Conservation (phyloP, 208 protist genomes). For the Trypanosoma lewisi region DNA sequence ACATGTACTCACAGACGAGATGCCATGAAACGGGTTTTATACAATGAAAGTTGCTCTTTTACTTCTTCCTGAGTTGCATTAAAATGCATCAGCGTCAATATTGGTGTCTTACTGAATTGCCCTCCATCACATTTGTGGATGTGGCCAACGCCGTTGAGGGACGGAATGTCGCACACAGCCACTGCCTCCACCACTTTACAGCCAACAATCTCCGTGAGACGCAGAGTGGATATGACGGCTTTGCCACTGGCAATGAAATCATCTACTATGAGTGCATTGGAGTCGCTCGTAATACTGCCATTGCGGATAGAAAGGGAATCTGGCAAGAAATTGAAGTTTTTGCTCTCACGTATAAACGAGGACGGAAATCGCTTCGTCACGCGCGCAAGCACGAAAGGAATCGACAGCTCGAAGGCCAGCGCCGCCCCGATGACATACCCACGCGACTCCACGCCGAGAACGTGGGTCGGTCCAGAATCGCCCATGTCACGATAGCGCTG, state of each 20-base stretch:
- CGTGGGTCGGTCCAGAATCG: constrained; percentile 57
- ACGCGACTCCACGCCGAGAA: constrained; percentile 72
- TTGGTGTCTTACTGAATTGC: constrained; percentile 45
- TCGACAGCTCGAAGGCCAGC: constrained; percentile 65
- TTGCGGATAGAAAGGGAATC: constrained; percentile 53
- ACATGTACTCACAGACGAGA: constrained; percentile 2
- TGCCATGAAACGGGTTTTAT: not conserved
- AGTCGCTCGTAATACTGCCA: constrained; percentile 48
- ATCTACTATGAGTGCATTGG: constrained; percentile 84
- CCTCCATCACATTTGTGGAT: constrained; percentile 51
- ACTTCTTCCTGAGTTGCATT: constrained; percentile 35
- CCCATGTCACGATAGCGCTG: constrained; percentile 65
- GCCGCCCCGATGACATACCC: constrained; percentile 78
- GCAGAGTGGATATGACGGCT: constrained; percentile 67
- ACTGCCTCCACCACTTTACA: constrained; percentile 65
- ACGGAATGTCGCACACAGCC: constrained; percentile 66
- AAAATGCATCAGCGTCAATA: constrained; percentile 79
- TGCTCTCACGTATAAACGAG: constrained; percentile 38
- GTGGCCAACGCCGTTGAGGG: constrained; percentile 56
- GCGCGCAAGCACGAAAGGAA: constrained; percentile 77
- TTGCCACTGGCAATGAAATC: constrained; percentile 83
- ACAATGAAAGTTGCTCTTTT: constrained; percentile 6
- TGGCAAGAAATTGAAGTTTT: constrained; percentile 27
- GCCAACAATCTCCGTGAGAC: constrained; percentile 58
- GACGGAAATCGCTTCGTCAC: constrained; percentile 43